These are phyloP conservation scores for Magnaporthales sp. DNA, from an alignment of 2,329 filamentous ascomycete genomes.

Conservation along the genomic window DNA sequence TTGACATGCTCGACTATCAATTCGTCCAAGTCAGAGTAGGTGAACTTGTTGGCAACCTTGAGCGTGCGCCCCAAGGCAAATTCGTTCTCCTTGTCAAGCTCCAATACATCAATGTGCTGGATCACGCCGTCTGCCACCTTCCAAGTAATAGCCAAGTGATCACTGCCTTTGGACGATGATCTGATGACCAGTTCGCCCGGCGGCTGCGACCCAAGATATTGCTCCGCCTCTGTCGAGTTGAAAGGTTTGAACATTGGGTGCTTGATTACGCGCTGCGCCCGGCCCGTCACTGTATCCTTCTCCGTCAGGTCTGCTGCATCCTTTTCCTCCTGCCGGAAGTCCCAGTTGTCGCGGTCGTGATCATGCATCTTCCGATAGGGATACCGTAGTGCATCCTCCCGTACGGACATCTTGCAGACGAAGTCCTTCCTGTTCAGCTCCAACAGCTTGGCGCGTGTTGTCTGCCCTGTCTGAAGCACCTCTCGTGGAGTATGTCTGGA, in stretches of 20 bases:
- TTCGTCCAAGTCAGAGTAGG: constrained; percentile 93
- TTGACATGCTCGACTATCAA: constrained; percentile 95
- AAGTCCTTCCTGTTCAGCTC: constrained; percentile 84
- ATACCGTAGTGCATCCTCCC: constrained; percentile 69
- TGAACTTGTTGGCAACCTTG: constrained; percentile 80
- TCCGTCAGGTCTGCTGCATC: constrained; percentile 79
- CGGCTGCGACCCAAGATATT: constrained; percentile 80
- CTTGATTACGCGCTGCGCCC: constrained; percentile 91
- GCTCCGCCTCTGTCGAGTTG: constrained; percentile 85
- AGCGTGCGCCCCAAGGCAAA: constrained; percentile 85
- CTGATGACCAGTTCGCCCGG: constrained; percentile 90
- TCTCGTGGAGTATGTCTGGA: constrained; percentile 63
- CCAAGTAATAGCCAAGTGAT: constrained; percentile 95
- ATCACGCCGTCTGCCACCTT: constrained; percentile 96
- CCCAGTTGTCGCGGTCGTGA: constrained; percentile 75
- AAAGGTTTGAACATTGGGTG: constrained; percentile 93
- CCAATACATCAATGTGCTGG: constrained; percentile 94
- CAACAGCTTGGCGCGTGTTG: constrained; percentile 77
- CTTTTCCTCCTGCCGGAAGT: constrained; percentile 68
- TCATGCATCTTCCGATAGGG: constrained; percentile 64
- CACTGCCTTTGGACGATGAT: constrained; percentile 88
- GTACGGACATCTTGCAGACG: constrained; percentile 71
- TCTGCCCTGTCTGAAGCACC: constrained; percentile 72
- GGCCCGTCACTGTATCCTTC: constrained; percentile 76
- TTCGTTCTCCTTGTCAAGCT: constrained; percentile 94